Evolutionary conservation across 2,329 filamentous ascomycete genomes (phyloP).

Genomic region (Fusarium sp.): DNA sequence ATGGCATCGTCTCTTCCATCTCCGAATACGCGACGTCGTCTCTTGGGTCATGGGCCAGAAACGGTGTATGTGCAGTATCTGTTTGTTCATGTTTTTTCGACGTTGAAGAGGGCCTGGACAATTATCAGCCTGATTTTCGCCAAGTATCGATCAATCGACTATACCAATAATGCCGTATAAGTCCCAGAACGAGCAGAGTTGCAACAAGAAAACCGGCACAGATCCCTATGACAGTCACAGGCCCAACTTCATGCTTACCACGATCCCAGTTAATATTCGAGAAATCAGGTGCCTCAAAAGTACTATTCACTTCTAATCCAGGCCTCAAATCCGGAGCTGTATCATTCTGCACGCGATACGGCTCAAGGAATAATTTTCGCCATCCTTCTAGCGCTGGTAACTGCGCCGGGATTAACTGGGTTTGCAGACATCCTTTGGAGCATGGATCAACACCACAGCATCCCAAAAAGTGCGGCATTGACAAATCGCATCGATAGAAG

Average conservation of each 20-base stretch:
- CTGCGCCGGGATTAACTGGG: not conserved
- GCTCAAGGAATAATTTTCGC: not conserved
- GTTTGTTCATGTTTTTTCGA: not conserved
- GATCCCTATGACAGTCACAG: not conserved
- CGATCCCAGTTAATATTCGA: not conserved
- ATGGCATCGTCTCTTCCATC: not conserved
- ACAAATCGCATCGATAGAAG: not conserved
- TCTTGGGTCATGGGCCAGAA: not conserved
- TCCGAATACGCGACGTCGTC: not conserved
- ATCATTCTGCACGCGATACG: not conserved
- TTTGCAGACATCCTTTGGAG: not conserved
- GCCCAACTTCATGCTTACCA: not conserved
- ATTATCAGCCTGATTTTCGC: not conserved
- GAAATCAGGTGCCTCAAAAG: not conserved
- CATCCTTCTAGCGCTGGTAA: not conserved
- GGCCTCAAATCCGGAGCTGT: not conserved
- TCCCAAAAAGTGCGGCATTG: not conserved
- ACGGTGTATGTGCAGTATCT: not conserved
- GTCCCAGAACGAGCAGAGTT: not conserved
- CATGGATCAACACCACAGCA: not conserved
- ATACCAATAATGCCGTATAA: not conserved
- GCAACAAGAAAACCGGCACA: not conserved
- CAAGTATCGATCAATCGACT: fast-evolving
- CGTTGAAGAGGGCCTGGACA: not conserved
- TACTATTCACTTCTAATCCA: not conserved